These are phyloP conservation scores for Aspergillus sojae DNA, from an alignment of 2,329 filamentous ascomycete species.

Conservation along the genomic window DNA sequence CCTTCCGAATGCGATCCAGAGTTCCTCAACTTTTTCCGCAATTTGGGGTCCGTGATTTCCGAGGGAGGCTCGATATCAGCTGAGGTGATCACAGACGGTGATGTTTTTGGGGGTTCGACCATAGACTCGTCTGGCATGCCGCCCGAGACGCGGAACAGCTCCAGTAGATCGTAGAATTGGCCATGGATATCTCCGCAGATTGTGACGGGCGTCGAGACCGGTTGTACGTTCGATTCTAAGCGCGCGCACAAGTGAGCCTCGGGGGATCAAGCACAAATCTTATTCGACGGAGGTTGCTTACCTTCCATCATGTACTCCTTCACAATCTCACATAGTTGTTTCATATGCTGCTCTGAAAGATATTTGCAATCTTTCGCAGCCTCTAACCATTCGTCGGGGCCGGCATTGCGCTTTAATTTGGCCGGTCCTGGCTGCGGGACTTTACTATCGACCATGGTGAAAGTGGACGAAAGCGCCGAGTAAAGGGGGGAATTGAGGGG, in stretches of 20 bases:
- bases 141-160: conserved; percentile 93
- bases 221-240: conserved; percentile 95
- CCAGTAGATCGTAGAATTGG: conserved; percentile 96
- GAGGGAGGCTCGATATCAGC: conserved; percentile 90
- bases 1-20: conserved; percentile 30
- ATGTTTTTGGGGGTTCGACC: conserved; percentile 68
- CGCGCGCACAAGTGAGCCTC: conserved; percentile 17
- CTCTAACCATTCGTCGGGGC: conserved; percentile 93
- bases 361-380: conserved; percentile 98
- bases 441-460: conserved; percentile 51
- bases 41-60: conserved; percentile 82
- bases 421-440: conserved; percentile 91
- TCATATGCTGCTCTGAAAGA: conserved; percentile 94
- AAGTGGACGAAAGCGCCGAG: conserved; percentile 1
- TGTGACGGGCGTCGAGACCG: conserved; percentile 94
- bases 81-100: conserved; percentile 77
- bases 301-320: conserved; percentile 99
- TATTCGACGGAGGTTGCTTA: conserved; percentile 40
- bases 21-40: conserved; percentile 80
- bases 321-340: conserved; percentile 96
- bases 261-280: no score
- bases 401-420: conserved; percentile 78
- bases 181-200: conserved; percentile 98
- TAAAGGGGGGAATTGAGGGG: not conserved
- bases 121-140: conserved; percentile 89